A percentile compares a stretch with the other conserved stretches of the same genome.
These are phyloP conservation scores for Candida patagonica DNA, from an alignment of 805 yeast genomes.

Conservation along the genomic window DNA sequence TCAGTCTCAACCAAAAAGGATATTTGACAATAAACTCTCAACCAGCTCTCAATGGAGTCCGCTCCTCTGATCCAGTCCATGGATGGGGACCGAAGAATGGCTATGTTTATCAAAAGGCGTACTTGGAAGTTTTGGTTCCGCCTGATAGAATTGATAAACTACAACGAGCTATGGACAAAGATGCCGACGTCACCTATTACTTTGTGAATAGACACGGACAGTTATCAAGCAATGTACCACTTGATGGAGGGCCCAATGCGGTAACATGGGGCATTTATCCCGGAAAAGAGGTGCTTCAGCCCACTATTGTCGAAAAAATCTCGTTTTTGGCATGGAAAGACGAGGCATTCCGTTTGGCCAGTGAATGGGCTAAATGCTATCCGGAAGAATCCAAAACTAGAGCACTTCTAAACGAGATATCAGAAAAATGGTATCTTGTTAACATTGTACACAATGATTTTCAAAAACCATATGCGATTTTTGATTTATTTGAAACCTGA, in stretches of 20 bases:
- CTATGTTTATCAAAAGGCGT: slow-evolving; percentile 89
- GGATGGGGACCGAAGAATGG: slow-evolving; percentile 98
- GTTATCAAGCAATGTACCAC: slow-evolving; percentile 58
- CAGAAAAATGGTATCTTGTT: slow-evolving; percentile 60
- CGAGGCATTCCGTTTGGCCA: slow-evolving; percentile 75
- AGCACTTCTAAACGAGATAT: slow-evolving; percentile 37
- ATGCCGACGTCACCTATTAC: slow-evolving; percentile 61
- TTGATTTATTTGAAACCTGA: slow-evolving; percentile 19
- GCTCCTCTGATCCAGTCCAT: slow-evolving; percentile 56
- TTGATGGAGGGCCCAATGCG: slow-evolving; percentile 77
- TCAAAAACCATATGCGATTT: slow-evolving; percentile 26
- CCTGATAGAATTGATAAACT: slow-evolving; percentile 41
- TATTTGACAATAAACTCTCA: slow-evolving; percentile 86
- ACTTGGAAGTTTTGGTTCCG: slow-evolving; percentile 76
- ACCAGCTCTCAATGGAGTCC: slow-evolving; percentile 78
- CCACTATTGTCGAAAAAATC: slow-evolving; percentile 86
- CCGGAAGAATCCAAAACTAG: slow-evolving; percentile 27
- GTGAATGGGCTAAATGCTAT: slow-evolving; percentile 56
- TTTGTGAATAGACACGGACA: slow-evolving; percentile 55
- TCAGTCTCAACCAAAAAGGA: slow-evolving; percentile 56
- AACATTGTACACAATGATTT: slow-evolving; percentile 88
- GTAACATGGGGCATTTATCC: slow-evolving; percentile 99
- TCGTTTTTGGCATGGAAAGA: slow-evolving; percentile 97
- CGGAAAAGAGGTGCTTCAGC: slow-evolving; percentile 88
- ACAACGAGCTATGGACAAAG: slow-evolving; percentile 35